Percentiles rank a stretch among this genome's conserved stretches.
These are phyloP conservation scores for Macrotyloma uniflorum DNA, from an alignment of 306 rosid genomes.

Conservation along the genomic window DNA sequence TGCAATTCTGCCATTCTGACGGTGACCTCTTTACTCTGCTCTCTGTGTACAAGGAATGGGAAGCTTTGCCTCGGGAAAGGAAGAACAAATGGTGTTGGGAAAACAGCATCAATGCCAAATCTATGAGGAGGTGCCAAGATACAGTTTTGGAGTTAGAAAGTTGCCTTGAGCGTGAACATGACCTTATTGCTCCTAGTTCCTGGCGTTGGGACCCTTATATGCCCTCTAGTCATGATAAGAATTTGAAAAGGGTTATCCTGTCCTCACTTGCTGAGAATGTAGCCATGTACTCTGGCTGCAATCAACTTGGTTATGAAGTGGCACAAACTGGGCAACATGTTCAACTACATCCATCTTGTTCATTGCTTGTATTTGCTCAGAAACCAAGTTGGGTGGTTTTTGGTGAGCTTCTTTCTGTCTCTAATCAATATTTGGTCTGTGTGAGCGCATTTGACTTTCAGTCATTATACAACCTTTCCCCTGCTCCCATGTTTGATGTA, in stretches of 20 bases:
- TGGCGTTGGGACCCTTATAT: constrained; percentile 76
- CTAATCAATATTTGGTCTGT: constrained; percentile 75
- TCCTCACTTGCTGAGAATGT: constrained; percentile 87
- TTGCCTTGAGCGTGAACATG: constrained; percentile 75
- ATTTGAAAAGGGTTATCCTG: constrained; percentile 70
- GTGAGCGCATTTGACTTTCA: constrained; percentile 72
- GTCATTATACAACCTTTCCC: constrained; percentile 52
- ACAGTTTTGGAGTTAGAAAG: constrained; percentile 69
- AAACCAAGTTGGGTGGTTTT: constrained; percentile 97
- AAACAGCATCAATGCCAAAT: constrained; percentile 94
- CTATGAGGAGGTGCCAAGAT: constrained; percentile 91
- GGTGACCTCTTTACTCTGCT: constrained; percentile 97
- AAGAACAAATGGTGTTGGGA: constrained; percentile 87
- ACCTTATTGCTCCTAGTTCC: constrained; percentile 54
- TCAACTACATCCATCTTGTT: constrained; percentile 92
- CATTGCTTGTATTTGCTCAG: constrained; percentile 76
- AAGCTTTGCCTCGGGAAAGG: constrained; percentile 55
- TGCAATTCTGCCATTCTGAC: constrained; percentile 83
- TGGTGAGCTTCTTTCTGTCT: constrained; percentile 70
- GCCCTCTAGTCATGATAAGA: constrained; percentile 55
- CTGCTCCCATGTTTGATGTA: constrained; percentile 71
- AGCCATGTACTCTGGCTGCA: constrained; percentile 87
- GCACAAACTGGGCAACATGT: constrained; percentile 74
- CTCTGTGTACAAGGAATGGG: constrained; percentile 89
- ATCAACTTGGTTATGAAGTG: constrained; percentile 86